Conservation (phyloP, 345 rosid genomes). For the Bruguiera sexangula region DNA sequence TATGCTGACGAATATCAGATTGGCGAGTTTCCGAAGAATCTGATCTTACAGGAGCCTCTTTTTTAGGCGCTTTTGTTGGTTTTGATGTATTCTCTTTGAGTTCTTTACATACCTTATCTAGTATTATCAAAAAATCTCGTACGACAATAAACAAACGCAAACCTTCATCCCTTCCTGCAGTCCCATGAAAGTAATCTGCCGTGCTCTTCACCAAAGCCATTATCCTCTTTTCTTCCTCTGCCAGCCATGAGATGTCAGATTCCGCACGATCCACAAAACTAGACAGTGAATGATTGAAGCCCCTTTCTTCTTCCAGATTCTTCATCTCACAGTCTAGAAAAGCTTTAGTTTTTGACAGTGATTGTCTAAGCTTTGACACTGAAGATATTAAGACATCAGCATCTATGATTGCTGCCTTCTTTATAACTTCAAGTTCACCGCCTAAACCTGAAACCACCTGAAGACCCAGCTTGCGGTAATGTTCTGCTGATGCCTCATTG, state of each 20-base stretch:
- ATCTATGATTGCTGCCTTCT: conserved; percentile 69
- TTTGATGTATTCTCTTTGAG: conserved; percentile 37
- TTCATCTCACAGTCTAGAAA: conserved; percentile 46
- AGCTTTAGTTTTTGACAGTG: conserved; percentile 43
- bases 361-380: conserved; percentile 41
- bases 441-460: conserved; percentile 69
- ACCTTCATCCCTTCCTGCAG: conserved; percentile 72
- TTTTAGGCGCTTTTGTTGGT: conserved; percentile 29
- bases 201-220: conserved; percentile 61
- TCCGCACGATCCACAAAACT: conserved; percentile 55
- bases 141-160: conserved; percentile 68
- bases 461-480: conserved; percentile 54
- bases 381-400: conserved; percentile 50
- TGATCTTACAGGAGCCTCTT: conserved; percentile 28
- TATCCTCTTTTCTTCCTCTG: conserved; percentile 66
- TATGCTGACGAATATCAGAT: conserved; percentile 39
- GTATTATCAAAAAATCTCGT: conserved; percentile 70
- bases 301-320: conserved; percentile 43
- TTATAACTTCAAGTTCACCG: conserved; percentile 67
- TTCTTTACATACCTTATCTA: conserved; percentile 71
- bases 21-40: conserved; percentile 34
- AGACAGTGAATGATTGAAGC: conserved; percentile 37
- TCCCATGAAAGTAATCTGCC: conserved; percentile 82
- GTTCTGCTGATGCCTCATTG: conserved; percentile 38
- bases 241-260: conserved; percentile 43